phyloP scores from a whole-genome alignment of 768 basidiomycete genomes.

The Symmetrospora coprosmae region DNA sequence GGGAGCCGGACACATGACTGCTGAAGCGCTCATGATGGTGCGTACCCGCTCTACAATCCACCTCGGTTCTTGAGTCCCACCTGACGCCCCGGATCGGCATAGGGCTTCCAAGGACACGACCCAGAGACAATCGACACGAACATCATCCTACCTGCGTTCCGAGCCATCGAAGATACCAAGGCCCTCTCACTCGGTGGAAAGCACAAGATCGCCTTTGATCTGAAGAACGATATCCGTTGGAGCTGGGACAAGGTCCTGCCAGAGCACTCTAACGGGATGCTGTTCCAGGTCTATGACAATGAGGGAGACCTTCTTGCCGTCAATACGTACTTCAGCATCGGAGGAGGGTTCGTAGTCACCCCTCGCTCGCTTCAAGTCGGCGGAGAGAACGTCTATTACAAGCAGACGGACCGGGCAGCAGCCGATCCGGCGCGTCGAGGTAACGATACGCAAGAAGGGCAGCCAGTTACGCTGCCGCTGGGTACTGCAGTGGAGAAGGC shows the following conservation, averaged over 20 bases:
- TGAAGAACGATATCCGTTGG: constrained; percentile 87
- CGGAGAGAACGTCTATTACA: constrained; percentile 90
- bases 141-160: constrained; percentile 57
- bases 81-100: constrained; percentile 20
- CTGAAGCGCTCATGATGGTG: constrained; percentile 27
- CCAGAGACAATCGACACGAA: constrained; percentile 87
- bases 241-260: constrained; percentile 70
- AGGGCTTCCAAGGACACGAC: constrained; percentile 43
- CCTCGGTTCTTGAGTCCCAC: background rate
- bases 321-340: constrained; percentile 75
- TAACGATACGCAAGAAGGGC: no score
- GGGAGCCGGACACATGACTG: no score
- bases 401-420: constrained; percentile 64
- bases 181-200: constrained; percentile 53
- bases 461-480: background rate
- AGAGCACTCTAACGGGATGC: constrained; percentile 68
- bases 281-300: constrained; percentile 67
- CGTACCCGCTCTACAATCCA: background rate
- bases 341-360: constrained; percentile 89
- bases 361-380: constrained; percentile 44
- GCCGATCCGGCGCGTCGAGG: constrained; percentile 59
- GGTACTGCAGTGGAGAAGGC: background rate
- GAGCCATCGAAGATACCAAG: background rate
- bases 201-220: constrained; percentile 67
- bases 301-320: constrained; percentile 79